Base-by-base conservation (phyloP, 2,329 filamentous ascomycete species). In the Sclerotinia spermophila region DNA sequence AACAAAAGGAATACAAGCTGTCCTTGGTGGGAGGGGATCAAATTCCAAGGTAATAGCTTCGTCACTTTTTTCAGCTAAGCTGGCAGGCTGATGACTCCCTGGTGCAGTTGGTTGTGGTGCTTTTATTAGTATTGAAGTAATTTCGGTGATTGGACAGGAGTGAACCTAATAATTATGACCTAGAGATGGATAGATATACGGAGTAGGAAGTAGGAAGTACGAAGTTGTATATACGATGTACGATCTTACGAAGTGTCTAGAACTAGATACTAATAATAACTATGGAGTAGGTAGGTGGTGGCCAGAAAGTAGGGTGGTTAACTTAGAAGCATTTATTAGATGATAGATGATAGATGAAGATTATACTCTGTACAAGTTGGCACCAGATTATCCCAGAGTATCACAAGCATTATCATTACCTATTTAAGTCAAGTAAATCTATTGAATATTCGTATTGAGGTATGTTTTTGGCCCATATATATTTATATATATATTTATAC, bases 291-390 rank as follows among this genome's bases (percentile, higher is more conserved):
- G n/a, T n/a, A n/a, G n/a, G n/a, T n/a, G n/a, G n/a, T n/a, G n/a
- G n/a, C n/a, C n/a, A n/a, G n/a, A n/a, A n/a, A n/a, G n/a, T n/a
- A n/a, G n/a, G n/a, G n/a, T n/a, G n/a, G n/a, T n/a, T n/a, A n/a
- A n/a, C n/a, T 64, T 64, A 64, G 61, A 64, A 64, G 44, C 44
- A 64, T 51, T 64, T 51, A n/a, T n/a, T n/a, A n/a, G n/a, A n/a
- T n/a, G n/a, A n/a, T n/a, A n/a, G n/a, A n/a, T n/a, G n/a, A n/a
- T n/a, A n/a, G n/a, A n/a, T n/a, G n/a, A n/a, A n/a, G n/a, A n/a
- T n/a, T n/a, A n/a, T n/a, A n/a, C n/a, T n/a, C n/a, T n/a, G n/a
- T n/a, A n/a, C n/a, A n/a, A n/a, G n/a, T n/a, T 42, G n/a, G 21
- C 15, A 17, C 58, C 38, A 42, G 27, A 27, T n/a, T 30, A 11